Base-by-base conservation (phyloP, 2,329 filamentous ascomycete genomes). In the Fusarium pininemorale region DNA sequence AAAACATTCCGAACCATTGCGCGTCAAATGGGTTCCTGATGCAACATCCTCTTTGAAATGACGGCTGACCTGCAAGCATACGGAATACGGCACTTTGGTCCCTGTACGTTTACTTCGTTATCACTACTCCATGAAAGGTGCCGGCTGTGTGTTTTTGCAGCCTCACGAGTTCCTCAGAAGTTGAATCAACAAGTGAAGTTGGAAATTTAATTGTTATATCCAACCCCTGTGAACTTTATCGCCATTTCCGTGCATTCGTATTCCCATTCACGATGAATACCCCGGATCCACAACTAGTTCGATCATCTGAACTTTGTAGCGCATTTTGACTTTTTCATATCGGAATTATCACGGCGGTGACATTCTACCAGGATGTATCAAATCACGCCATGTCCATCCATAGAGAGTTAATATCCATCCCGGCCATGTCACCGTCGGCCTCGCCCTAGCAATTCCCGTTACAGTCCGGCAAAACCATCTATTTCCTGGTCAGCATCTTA, bases 401-500 rank as follows among this genome's bases (percentile, higher is more conserved):
- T 28, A 53, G 41, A n/a, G 48, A 30, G 16, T 53, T 30, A 5
- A 55, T 38, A 2, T 35, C 20, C 11, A 24, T 70, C 18, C 54
- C n/a, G 32, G 59, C 42, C 41, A 53, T 58, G 20, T 18, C 59
- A 47, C 37, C 66, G 14, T 41, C 50, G 4, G 11, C 22, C 22
- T 55, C 28, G 6, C 18, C 68, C 50, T 69, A 50, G 44, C 66
- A 76, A 38, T 41, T 44, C 4, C 47, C 63, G 9, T 67, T 28
- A 7, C 66, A 73, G 2, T 42, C 12, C 0, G 74, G 69, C 30
- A 77, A 32, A 4, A 73, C 64, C 61, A 75, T 57, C 74, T 76
- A 26, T 20, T 6, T 11, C 32, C 22, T 13, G 4, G 14, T 75
- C n/a, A 72, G 59, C 28, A 7, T 15, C 5, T 5, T 7, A 12